phyloP scores from a whole-genome alignment of 176 grass and related monocot genomes.

The Zoysia pacifica region DNA sequence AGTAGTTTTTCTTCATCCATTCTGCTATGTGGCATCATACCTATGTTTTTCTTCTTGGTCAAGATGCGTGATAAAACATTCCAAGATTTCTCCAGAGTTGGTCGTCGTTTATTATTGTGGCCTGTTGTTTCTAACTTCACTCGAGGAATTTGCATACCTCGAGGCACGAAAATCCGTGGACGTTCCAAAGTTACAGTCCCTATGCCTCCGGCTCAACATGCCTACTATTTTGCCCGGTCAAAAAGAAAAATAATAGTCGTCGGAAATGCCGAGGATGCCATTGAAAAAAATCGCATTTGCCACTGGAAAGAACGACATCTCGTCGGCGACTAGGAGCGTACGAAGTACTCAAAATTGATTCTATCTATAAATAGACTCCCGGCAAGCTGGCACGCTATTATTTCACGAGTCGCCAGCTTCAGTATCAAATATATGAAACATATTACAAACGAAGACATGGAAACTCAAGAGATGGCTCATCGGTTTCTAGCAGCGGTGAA shows the following conservation, averaged over 20 bases:
- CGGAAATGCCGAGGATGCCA: neutral
- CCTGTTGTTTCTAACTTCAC: neutral
- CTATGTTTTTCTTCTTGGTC: neutral
- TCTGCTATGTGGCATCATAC: neutral
- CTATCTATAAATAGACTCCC: neutral
- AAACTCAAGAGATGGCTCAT: neutral
- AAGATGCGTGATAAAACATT: neutral
- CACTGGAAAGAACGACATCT: neutral
- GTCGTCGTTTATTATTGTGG: too few relatives aligned
- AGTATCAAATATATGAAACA: neutral
- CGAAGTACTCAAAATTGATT: neutral
- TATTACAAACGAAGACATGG: neutral
- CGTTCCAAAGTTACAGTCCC: neutral
- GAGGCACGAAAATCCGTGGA: neutral
- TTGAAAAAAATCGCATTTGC: neutral
- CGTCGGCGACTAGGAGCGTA: neutral
- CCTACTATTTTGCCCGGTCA: neutral
- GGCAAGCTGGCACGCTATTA: neutral
- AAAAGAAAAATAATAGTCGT: neutral
- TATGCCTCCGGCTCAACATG: neutral
- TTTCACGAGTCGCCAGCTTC: neutral
- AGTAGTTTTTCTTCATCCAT: neutral
- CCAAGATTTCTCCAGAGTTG: neutral
- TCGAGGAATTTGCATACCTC: neutral
- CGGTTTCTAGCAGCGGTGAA: constrained; percentile 40